These are phyloP conservation scores for Eucalyptus dawsonii DNA, from an alignment of 345 rosid species.

Conservation along the genomic window DNA sequence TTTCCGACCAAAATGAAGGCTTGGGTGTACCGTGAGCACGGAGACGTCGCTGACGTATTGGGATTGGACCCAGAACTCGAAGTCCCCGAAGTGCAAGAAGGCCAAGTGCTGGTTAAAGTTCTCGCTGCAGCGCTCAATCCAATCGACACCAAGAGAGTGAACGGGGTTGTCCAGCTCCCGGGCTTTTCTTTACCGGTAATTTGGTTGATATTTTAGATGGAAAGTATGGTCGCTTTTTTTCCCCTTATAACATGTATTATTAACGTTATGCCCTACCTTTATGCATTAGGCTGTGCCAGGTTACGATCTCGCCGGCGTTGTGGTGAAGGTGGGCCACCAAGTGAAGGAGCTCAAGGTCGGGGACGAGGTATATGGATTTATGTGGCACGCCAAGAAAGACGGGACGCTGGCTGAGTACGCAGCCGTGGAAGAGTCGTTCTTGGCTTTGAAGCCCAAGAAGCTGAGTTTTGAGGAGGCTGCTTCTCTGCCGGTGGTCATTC, in stretches of 20 bases:
- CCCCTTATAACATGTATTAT: neutral
- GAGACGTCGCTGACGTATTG: slow-evolving; percentile 47
- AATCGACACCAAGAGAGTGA: slow-evolving; percentile 53
- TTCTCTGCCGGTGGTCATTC: slow-evolving; percentile 68
- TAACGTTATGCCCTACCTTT: neutral
- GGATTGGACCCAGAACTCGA: slow-evolving; percentile 45
- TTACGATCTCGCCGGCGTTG: slow-evolving; percentile 80
- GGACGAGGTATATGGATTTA: slow-evolving; percentile 68
- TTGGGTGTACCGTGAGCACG: slow-evolving; percentile 66
- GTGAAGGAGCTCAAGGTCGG: slow-evolving; percentile 65
- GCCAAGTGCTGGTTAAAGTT: slow-evolving; percentile 74
- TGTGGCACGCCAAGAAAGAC: slow-evolving; percentile 23
- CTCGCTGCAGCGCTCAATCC: slow-evolving; percentile 78
- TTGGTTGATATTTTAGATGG: neutral
- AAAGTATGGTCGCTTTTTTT: neutral
- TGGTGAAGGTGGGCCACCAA: slow-evolving; percentile 50
- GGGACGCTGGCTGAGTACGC: slow-evolving; percentile 80
- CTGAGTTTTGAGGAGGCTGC: slow-evolving; percentile 68
- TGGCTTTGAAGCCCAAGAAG: slow-evolving; percentile 62
- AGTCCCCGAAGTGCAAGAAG: slow-evolving; percentile 58
- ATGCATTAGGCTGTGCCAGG: slow-evolving; percentile 67
- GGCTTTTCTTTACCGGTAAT: slow-evolving; percentile 67
- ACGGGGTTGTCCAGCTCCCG: slow-evolving; percentile 60
- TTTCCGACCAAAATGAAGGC: slow-evolving; percentile 60
- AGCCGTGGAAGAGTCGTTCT: slow-evolving; percentile 63